Base-by-base conservation (phyloP, 2,329 filamentous ascomycete genomes). In the Mariannaea elegans region DNA sequence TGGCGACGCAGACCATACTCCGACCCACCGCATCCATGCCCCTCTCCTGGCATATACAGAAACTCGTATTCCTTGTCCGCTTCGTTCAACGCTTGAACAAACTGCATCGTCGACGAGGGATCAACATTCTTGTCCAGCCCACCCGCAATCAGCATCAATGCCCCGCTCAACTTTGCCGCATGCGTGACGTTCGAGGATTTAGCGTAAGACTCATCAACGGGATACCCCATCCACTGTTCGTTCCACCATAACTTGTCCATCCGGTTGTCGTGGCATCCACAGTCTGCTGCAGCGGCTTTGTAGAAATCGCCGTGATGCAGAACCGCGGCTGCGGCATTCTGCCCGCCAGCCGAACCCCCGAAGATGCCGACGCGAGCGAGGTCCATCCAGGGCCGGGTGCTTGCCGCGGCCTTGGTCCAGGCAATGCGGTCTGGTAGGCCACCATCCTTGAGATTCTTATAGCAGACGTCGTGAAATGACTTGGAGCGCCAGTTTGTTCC, bases 151-250 rank as follows among this genome's bases (percentile, higher is more conserved):
- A 75, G 14, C 69, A 75, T 68, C 55, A 75, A 36, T 14, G 65
- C 55, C 0, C 69, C 71, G 14, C 56, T 49, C 8, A 75, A 52
- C 59, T 72, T 75, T 10, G 48, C 58, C 19, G 70, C 73, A 38
- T 75, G 66, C 4, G 64, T 69, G 7, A 69, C 61, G 36, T 73
- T 72, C 2, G 71, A 73, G 24, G 66, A 65, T n/a, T 64, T 63
- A 23, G 55, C 61, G 39, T 75, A 75, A 12, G 65, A 61, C 39
- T 67, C 58, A 13, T 73, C 73, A 1, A 75, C 67, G 1, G 73
- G 73, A 29, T 71, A 73, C 2, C 73, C 72, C 71, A 75, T 73
- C 68, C 69, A 75, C 39, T 70, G 48, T 51, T 75, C 73, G 23
- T 70, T 73, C 73, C 73, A 75, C 65, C 68, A 69, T 8, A 74